Evolutionary conservation across 2,329 filamentous ascomycete species (phyloP), one percentile per base, ranked within the genome.

Genomic region (Xylariaceae sp.): DNA sequence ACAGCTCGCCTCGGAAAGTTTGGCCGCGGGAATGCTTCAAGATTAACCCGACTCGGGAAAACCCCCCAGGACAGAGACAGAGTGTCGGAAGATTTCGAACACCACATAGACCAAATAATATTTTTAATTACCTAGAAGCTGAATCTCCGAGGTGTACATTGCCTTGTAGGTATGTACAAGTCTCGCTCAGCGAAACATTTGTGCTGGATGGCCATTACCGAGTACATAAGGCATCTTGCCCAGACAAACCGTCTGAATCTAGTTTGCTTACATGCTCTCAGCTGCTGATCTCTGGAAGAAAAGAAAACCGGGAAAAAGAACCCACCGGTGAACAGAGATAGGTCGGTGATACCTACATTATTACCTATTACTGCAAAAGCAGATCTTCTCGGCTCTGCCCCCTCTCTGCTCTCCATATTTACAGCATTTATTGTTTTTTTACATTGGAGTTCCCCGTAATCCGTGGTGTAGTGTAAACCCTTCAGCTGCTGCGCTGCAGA

Each of bases 361-460:
- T n/a, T n/a, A n/a, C n/a, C n/a, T n/a, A n/a, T n/a, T 26, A 26
- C 26, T 4, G 39, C 32, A 34, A 34, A 34, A 42, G 51, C 18
- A 52, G 18, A 26, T n/a, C 12, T 47, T 47, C 16, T 41, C 13
- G 13, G 9, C 5, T 15, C 32, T 34, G 13, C 32, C 39, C 15
- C 45, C 29, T 39, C 8, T n/a, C 19, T 8, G 41, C 57, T 48
- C 43, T 48, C 18, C 41, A 55, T 18, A 32, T 39, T 39, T 37
- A 26, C 29, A 29, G 5, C 19, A 18, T 42, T 30, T 41, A 26
- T 32, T 48, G 18, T 29, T 42, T 37, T 40, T 37, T 34, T 40
- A 59, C 58, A 56, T 51, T 56, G 56, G 55, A 57, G 55, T 39
- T 39, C 54, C 49, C 8, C 32, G 47, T 49, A 57, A 56, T 15